phyloP scores from a whole-genome alignment of 495 filamentous ascomycete genomes.

The Haplographium delicatum region DNA sequence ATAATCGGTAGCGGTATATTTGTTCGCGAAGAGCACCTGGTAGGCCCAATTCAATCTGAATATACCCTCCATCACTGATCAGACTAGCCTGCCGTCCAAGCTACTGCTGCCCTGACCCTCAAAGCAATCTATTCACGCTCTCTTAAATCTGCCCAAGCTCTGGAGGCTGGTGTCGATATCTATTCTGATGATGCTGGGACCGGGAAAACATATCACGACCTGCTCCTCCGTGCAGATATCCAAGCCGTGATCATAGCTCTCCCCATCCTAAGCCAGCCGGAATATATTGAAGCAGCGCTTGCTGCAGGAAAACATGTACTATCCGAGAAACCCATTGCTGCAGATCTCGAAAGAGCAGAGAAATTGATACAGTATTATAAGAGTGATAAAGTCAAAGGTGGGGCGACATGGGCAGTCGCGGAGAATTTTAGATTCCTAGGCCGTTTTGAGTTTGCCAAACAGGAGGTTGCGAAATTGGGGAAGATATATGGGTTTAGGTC shows the following conservation, averaged over 20 bases:
- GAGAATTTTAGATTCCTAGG: conserved; percentile 72
- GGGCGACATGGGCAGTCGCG: conserved; percentile 58
- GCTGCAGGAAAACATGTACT: conserved; percentile 73
- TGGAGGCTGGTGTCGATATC: conserved; percentile 41
- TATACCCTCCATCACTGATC: not conserved
- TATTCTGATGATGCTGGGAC: conserved; percentile 56
- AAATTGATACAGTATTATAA: conserved; percentile 60
- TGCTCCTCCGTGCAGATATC: conserved; percentile 62
- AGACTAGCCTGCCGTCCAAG: conserved; percentile 47
- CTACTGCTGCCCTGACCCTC: conserved; percentile 36
- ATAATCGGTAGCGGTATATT: conserved; percentile 63
- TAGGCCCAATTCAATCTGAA: conserved; percentile 21
- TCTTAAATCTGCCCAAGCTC: conserved; percentile 31
- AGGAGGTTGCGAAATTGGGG: conserved; percentile 56
- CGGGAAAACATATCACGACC: conserved; percentile 49
- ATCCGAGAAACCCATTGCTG: conserved; percentile 77
- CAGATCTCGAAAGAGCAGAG: conserved; percentile 55
- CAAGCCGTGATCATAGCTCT: conserved; percentile 65
- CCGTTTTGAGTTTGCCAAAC: conserved; percentile 49
- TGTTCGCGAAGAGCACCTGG: conserved; percentile 38
- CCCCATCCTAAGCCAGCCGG: conserved; percentile 54
- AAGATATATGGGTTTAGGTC: conserved; percentile 59
- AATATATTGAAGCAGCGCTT: conserved; percentile 55
- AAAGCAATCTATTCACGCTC: conserved; percentile 63
- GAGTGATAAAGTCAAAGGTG: conserved; percentile 35